phyloP scores from a whole-genome alignment of 306 rosid genomes.

The Bauhinia variegata region DNA sequence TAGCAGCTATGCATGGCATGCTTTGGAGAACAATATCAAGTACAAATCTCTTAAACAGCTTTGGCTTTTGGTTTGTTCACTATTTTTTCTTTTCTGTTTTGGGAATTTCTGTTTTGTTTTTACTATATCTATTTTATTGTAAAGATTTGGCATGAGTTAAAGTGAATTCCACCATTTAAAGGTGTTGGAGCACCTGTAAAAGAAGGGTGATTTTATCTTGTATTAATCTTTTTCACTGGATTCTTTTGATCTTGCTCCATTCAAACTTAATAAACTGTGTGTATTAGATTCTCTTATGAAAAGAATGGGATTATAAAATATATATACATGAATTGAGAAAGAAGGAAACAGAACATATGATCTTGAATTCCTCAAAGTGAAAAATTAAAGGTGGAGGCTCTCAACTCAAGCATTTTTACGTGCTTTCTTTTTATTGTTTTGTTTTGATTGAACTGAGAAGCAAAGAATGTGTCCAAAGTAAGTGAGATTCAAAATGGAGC shows the following conservation, averaged over 20 bases:
- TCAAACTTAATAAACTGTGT: constrained; percentile 45
- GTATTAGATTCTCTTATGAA: constrained; percentile 37
- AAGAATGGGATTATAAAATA: constrained; percentile 15
- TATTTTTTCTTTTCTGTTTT: no score
- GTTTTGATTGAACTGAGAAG: constrained; percentile 40
- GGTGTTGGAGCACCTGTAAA: constrained; percentile 59
- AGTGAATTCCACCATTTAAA: constrained; percentile 67
- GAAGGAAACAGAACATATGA: constrained; percentile 31
- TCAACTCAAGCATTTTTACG: constrained; percentile 38
- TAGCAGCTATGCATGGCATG: constrained; percentile 51
- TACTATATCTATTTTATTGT: constrained; percentile 20
- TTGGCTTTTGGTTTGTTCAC: constrained; percentile 52
- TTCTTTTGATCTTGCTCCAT: constrained; percentile 63
- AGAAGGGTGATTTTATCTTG: constrained; percentile 56
- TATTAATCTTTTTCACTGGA: constrained; percentile 58
- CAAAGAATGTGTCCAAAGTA: constrained; percentile 46
- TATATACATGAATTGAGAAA: constrained; percentile 21
- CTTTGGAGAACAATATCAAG: constrained; percentile 41
- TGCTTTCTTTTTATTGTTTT: constrained; percentile 28
- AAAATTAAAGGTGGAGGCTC: constrained; percentile 42
- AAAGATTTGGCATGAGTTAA: constrained; percentile 57
- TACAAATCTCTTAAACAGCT: constrained; percentile 27
- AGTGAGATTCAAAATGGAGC: constrained; percentile 44
- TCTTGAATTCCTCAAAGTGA: constrained; percentile 44
- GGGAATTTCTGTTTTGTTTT: constrained; percentile 28